Base-by-base conservation (phyloP, 768 basidiomycete genomes). In the Termitomyces sp. region DNA sequence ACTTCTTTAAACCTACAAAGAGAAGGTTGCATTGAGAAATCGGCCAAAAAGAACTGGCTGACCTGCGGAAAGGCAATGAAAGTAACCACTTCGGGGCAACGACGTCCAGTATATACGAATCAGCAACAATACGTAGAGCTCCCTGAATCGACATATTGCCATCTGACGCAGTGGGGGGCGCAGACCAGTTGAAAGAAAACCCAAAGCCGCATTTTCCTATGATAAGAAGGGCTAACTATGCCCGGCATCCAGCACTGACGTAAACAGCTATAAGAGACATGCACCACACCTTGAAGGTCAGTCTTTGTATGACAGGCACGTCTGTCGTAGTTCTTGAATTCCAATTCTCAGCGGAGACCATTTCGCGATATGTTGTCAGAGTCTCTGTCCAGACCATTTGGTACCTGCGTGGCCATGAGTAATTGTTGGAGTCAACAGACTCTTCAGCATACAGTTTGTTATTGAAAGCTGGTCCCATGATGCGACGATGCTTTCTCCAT, bases 181-280 rank as follows among this genome's bases (percentile, higher is more conserved):
- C 62, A 8, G 60, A 59, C 77, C 77, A 79, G 34, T 66, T 66
- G 49, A 77, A 74, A 0, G 69, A 62, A 40, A 79, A 72, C 3
- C 78, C 79, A 46, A 79, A 78, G 2, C 74, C 77, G 54, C 78
- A 79, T 59, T 65, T 71, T 10, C 72, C 74, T 22, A 81, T 70
- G 12, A 77, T 63, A 15, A 78, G 58, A 11, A 79, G 68, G 4
- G 77, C 73, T 15, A 77, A 55, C 77, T 80, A 5, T 43, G 21
- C 46, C 15, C 1, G 30, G 12, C 35, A 2, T 38, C 56, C 17
- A 55, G 41, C n/a, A 8, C 30, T 37, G 32, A 44, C 5, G 11
- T 11, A 15, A 38, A 2, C 17, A 21, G 3, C 11, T 14, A 21
- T 9, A 17, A 1, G 40, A n/a, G 14, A 19, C 19, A 24, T 17